These are phyloP conservation scores for Phaeotremella skinneri DNA, from an alignment of 768 basidiomycete species.

Conservation along the genomic window DNA sequence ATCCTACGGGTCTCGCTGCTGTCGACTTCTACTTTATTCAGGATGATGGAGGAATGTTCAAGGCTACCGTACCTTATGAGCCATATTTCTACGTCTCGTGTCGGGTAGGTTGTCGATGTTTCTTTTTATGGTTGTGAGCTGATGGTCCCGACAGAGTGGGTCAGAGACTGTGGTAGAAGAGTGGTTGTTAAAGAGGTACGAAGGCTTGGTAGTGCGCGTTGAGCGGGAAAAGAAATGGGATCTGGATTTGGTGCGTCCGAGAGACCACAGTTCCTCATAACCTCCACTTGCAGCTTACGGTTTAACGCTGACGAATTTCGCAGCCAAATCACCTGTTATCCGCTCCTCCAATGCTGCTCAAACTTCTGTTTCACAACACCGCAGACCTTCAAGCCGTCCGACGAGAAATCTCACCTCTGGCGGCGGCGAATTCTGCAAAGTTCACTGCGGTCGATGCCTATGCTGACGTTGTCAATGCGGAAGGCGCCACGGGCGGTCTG, in stretches of 20 bases:
- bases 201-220: conserved; percentile 77
- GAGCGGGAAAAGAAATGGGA: conserved; percentile 85
- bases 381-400: conserved; percentile 82
- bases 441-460: conserved; percentile 95
- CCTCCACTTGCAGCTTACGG: not conserved
- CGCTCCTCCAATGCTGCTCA: conserved; percentile 82
- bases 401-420: conserved; percentile 84
- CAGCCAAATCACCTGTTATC: conserved; percentile 93
- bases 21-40: conserved; percentile 98
- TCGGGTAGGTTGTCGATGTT: conserved; percentile 63
- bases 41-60: conserved; percentile 95
- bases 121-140: conserved; percentile 8
- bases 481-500: conserved; percentile 57
- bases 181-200: conserved; percentile 90
- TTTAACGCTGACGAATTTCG: not conserved
- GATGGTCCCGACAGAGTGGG: conserved; percentile 60
- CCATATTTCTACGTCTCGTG: conserved; percentile 92
- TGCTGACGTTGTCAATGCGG: conserved; percentile 81
- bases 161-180: conserved; percentile 89
- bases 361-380: conserved; percentile 88
- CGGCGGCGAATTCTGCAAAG: conserved; percentile 84
- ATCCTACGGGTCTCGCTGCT: conserved; percentile 78
- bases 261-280: conserved; percentile 1
- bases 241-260: conserved; percentile 62
- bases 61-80: conserved; percentile 85